These are phyloP conservation scores for Solanum ahanhuiri DNA, from an alignment of 257 asterid species.

Conservation along the genomic window DNA sequence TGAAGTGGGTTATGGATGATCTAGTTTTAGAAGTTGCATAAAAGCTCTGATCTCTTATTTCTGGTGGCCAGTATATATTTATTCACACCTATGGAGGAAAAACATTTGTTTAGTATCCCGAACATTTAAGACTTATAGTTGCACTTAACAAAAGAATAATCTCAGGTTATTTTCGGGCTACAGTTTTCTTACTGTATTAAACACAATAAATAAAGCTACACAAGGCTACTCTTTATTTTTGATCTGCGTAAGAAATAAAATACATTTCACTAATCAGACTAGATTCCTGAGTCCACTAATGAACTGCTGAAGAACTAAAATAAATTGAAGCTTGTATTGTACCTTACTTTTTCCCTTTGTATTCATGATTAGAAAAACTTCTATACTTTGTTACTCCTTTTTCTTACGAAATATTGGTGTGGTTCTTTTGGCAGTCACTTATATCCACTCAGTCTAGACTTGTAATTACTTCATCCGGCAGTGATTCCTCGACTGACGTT, in stretches of 20 bases:
- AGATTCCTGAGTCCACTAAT: background rate
- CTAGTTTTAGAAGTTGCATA: background rate
- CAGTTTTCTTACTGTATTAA: background rate
- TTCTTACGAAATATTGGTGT: conserved; percentile 5
- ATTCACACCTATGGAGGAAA: background rate
- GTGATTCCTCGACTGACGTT: conserved; percentile 48
- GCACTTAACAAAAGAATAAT: background rate
- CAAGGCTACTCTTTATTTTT: background rate
- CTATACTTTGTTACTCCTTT: background rate
- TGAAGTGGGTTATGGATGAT: background rate
- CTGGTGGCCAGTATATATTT: background rate
- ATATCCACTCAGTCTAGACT: conserved; percentile 89
- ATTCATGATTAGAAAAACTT: background rate
- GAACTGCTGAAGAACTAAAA: background rate
- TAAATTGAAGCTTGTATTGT: background rate
- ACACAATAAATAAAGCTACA: background rate
- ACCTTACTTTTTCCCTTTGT: background rate
- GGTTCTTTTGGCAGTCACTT: conserved; percentile 61
- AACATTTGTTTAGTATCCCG: background rate
- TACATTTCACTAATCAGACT: background rate
- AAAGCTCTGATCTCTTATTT: background rate
- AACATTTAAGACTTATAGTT: background rate
- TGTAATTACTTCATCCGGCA: conserved; percentile 68
- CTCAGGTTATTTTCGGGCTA: background rate
- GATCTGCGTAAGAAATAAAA: background rate